These are phyloP conservation scores for Penicillium sp. DNA, from an alignment of 2,329 filamentous ascomycete species.

Conservation along the genomic window DNA sequence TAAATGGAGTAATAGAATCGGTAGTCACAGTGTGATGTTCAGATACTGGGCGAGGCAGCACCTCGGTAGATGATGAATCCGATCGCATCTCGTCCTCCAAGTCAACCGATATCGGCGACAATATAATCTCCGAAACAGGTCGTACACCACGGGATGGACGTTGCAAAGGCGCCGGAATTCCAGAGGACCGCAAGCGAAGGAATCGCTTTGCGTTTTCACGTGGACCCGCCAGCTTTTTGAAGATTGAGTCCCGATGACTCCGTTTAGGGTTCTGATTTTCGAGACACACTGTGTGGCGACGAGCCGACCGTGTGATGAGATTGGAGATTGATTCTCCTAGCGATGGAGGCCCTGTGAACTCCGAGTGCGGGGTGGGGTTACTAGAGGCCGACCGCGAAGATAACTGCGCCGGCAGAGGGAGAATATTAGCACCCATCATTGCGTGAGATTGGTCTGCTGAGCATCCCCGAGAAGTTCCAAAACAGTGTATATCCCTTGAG, in stretches of 20 bases:
- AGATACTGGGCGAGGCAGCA: conserved; percentile 21
- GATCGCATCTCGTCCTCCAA: conserved; percentile 27
- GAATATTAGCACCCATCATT: conserved; percentile 34
- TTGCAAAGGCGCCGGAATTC: conserved; percentile 25
- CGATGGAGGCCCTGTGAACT: conserved; percentile 18
- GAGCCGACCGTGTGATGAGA: conserved; percentile 27
- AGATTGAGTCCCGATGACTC: conserved; percentile 28
- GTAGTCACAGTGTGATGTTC: conserved; percentile 22
- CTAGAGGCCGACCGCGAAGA: conserved; percentile 26
- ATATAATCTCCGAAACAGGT: conserved; percentile 38
- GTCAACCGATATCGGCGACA: conserved; percentile 30
- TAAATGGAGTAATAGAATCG: conserved; percentile 32
- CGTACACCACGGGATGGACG: conserved; percentile 27
- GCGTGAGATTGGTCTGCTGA: conserved; percentile 4
- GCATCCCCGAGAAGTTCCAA: conserved; percentile 6
- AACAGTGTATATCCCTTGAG: neutral
- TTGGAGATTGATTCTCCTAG: conserved; percentile 18
- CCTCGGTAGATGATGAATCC: conserved; percentile 30
- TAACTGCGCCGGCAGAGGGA: conserved; percentile 27
- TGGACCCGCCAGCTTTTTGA: conserved; percentile 45
- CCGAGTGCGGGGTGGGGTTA: conserved; percentile 21
- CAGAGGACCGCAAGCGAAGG: conserved; percentile 41
- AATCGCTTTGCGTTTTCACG: conserved; percentile 49
- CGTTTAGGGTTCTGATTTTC: conserved; percentile 26
- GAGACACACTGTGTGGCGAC: conserved; percentile 22